Evolutionary conservation across 371 early-diverging fungal species (phyloP).

Genomic region (Syncephalastrum monosporum): DNA sequence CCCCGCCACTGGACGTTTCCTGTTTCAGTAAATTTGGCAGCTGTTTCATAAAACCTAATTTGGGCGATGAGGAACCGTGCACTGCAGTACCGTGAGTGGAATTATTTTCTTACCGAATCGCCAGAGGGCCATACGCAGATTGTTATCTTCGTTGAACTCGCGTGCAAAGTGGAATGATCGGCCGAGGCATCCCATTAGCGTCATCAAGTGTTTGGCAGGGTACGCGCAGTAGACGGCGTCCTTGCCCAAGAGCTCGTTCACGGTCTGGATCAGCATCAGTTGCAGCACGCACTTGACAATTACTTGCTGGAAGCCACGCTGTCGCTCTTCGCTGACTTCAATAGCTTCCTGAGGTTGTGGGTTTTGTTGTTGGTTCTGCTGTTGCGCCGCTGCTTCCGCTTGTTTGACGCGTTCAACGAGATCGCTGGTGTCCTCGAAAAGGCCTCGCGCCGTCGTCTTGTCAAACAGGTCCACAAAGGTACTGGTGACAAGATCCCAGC

Average conservation of each 20-base stretch:
- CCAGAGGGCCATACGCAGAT: constrained; percentile 77
- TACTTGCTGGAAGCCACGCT: constrained; percentile 72
- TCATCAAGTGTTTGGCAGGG: constrained; percentile 58
- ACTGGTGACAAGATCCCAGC: constrained; percentile 74
- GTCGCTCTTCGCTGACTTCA: constrained; percentile 47
- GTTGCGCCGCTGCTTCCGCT: constrained; percentile 1
- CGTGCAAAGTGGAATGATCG: constrained; percentile 82
- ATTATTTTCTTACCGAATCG: constrained; percentile 50
- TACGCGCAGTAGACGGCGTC: constrained; percentile 63
- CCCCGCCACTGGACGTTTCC: constrained; percentile 61
- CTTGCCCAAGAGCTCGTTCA: constrained; percentile 66
- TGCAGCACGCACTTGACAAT: constrained; percentile 81
- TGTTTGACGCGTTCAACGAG: constrained; percentile 36
- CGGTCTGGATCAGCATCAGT: constrained; percentile 72
- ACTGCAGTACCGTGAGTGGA: too few relatives aligned
- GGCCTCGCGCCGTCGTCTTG: constrained; percentile 77
- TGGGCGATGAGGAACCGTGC: constrained; percentile 2
- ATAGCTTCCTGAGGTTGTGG: neutral
- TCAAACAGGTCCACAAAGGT: constrained; percentile 72
- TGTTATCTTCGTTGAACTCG: constrained; percentile 77
- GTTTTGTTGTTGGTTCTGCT: constrained; percentile 2
- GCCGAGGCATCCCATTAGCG: constrained; percentile 78
- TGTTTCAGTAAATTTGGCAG: constrained; percentile 86
- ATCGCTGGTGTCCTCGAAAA: constrained; percentile 66
- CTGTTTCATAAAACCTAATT: constrained; percentile 81